Conservation (phyloP, 139 green algal species). For the Parachlorella kessleri region DNA sequence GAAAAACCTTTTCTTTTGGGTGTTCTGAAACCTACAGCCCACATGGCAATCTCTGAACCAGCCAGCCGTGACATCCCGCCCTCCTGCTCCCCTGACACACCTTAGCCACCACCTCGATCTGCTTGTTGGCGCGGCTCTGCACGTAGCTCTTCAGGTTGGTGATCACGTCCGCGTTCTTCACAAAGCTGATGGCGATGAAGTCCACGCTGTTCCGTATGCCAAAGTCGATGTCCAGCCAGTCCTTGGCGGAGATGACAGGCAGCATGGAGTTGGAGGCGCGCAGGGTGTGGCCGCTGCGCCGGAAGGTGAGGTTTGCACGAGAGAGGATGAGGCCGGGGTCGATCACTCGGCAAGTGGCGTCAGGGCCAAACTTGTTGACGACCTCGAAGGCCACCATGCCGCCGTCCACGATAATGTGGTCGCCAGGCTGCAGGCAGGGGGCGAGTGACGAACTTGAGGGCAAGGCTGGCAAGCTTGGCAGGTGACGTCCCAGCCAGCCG, state of each 20-base stretch:
- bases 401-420: conserved; percentile 86
- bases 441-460: no score
- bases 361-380: conserved; percentile 66
- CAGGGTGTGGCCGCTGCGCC: conserved; percentile 60
- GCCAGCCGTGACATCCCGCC: no score
- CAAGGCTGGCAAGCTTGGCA: no score
- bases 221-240: conserved; percentile 92
- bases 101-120: conserved; percentile 56
- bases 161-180: conserved; percentile 81
- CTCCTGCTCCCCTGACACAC: no score
- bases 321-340: conserved; percentile 85
- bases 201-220: conserved; percentile 66
- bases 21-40: no score
- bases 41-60: no score
- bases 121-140: conserved; percentile 27
- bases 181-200: conserved; percentile 83
- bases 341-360: conserved; percentile 64
- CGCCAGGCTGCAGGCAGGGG: conserved; percentile 65
- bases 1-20: no score
- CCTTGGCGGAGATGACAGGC: conserved; percentile 81
- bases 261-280: conserved; percentile 75
- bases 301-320: conserved; percentile 82
- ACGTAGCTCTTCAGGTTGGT: conserved; percentile 68
- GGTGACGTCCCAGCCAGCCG: no score
- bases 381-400: conserved; percentile 88